These are phyloP conservation scores for Dictyostelium discoideum DNA, from an alignment of 78 protist genomes.

Conservation along the genomic window DNA sequence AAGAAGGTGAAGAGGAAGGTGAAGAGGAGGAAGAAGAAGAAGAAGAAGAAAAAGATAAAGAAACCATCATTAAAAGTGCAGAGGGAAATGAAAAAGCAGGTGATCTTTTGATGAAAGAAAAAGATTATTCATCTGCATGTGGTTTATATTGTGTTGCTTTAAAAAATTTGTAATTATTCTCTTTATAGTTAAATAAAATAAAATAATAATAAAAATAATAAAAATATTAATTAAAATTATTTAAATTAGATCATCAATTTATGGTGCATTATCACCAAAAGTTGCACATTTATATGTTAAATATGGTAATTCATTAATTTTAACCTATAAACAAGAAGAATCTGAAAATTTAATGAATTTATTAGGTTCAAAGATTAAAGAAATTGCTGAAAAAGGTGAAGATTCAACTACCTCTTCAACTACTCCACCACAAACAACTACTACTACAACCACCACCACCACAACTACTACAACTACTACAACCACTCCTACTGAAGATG, in stretches of 20 bases:
- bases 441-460: neutral
- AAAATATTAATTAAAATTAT: neutral
- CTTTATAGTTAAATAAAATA: neutral
- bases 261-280: slow-evolving; percentile 47
- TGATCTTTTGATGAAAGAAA: slow-evolving; percentile 22
- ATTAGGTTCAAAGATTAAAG: slow-evolving; percentile 8
- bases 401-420: neutral
- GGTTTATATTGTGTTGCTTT: slow-evolving; percentile 19
- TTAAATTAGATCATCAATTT: neutral
- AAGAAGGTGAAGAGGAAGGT: neutral
- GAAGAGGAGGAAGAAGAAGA: neutral
- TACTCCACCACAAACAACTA: neutral
- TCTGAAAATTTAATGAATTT: slow-evolving; percentile 23
- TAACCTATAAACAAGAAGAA: slow-evolving; percentile 29
- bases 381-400: neutral
- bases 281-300: slow-evolving; percentile 45
- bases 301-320: slow-evolving; percentile 54
- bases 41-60: neutral
- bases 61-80: neutral
- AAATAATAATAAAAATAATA: neutral
- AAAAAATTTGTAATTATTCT: slow-evolving; percentile 27
- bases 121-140: slow-evolving; percentile 35
- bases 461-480: neutral
- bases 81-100: slow-evolving; percentile 34
- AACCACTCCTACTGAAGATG: neutral